A percentile compares a stretch with the other conserved stretches of the same genome.
These are phyloP conservation scores for Coleophoma eucalyptorum DNA, from an alignment of 2,329 filamentous ascomycete species.

Conservation along the genomic window DNA sequence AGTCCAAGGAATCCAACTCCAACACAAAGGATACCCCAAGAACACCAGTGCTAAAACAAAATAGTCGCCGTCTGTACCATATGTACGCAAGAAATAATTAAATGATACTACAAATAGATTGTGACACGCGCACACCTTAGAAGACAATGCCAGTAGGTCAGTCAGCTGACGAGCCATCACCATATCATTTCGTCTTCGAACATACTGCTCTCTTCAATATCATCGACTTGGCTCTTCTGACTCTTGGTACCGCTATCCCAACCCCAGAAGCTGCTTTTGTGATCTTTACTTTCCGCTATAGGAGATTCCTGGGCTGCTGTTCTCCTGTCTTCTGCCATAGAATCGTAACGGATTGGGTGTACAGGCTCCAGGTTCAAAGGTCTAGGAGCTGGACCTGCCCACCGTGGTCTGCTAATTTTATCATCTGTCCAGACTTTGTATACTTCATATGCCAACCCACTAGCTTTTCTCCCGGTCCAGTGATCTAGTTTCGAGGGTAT, in stretches of 20 bases:
- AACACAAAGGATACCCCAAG: too few species aligned
- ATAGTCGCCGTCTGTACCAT: too few species aligned
- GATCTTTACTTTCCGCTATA: neutral
- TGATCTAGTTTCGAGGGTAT: constrained; percentile 60
- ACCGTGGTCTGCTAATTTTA: neutral
- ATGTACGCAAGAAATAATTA: too few species aligned
- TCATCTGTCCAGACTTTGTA: neutral
- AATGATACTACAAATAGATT: too few species aligned
- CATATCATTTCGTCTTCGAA: constrained; percentile 6
- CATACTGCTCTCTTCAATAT: neutral
- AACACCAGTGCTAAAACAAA: too few species aligned
- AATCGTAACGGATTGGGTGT: too few species aligned
- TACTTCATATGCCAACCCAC: neutral
- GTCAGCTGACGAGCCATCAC: neutral
- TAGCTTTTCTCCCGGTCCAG: constrained; percentile 37
- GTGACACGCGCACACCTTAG: too few species aligned
- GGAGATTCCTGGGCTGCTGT: neutral
- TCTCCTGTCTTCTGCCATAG: too few species aligned
- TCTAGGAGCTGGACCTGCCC: neutral
- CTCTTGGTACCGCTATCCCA: neutral
- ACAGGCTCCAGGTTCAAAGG: neutral
- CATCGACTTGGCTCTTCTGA: neutral
- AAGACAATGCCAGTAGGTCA: neutral
- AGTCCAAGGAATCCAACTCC: too few species aligned
- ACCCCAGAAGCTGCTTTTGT: neutral